These are phyloP conservation scores for Sphaerulina populicola DNA, from an alignment of 2,329 filamentous ascomycete species.

Conservation along the genomic window DNA sequence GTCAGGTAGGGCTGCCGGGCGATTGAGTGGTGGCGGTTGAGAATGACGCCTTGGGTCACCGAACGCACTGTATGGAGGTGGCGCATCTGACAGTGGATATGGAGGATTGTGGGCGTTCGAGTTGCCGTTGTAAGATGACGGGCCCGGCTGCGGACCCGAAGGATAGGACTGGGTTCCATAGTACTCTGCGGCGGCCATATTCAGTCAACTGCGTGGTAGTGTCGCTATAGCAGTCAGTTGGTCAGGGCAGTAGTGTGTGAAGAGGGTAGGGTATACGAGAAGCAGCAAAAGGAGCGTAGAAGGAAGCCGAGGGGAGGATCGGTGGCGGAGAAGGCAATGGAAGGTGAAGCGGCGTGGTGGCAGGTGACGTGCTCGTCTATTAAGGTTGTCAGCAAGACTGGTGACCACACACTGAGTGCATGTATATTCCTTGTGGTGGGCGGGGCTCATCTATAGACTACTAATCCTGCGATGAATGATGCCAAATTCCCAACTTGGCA, in stretches of 20 bases:
- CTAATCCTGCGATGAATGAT: background rate
- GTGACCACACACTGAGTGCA: constrained; percentile 1
- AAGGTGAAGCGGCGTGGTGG: background rate
- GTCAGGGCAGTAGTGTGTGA: background rate
- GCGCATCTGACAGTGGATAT: constrained; percentile 27
- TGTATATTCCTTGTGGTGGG: background rate
- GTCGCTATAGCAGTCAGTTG: constrained; percentile 1
- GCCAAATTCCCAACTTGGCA: too few relatives aligned
- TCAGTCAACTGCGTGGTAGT: background rate
- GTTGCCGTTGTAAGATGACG: constrained; percentile 4
- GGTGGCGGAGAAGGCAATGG: background rate
- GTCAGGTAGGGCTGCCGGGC: constrained; percentile 4
- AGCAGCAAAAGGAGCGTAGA: background rate
- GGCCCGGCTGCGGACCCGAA: constrained; percentile 12
- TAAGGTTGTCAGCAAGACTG: background rate
- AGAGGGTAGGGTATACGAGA: background rate
- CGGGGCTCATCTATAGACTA: background rate
- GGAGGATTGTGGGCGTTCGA: constrained; percentile 17
- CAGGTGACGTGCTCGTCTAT: background rate
- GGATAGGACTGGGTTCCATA: constrained; percentile 14
- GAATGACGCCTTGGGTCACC: constrained; percentile 23
- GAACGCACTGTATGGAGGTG: constrained; percentile 25
- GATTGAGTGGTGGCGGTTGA: constrained; percentile 27
- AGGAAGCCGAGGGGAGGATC: too few relatives aligned
- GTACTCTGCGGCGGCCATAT: constrained; percentile 29